These are phyloP conservation scores for Phytophthora chlamydospora DNA, from an alignment of 352 stramenopile species.

Conservation along the genomic window DNA sequence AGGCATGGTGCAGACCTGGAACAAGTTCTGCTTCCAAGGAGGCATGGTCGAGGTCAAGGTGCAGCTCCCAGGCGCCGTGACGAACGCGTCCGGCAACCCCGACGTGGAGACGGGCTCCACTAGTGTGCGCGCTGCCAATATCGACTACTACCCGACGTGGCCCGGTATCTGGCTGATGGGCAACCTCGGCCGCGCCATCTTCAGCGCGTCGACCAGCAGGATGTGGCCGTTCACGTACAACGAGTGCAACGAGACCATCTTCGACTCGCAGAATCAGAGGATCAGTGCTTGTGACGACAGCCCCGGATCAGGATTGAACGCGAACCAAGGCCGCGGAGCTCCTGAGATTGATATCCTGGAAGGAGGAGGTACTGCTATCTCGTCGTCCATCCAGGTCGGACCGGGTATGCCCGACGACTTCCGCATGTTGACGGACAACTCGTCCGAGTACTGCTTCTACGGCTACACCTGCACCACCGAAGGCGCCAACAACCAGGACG, in stretches of 20 bases:
- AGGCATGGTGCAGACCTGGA: constrained; percentile 91
- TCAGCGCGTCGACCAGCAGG: constrained; percentile 54
- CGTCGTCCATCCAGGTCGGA: too few relatives aligned
- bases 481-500: constrained; percentile 46
- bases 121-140: constrained; percentile 11
- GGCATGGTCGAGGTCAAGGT: constrained; percentile 87
- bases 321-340: constrained; percentile 72
- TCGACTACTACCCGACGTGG: constrained; percentile 6
- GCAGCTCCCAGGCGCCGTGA: constrained; percentile 84
- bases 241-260: constrained; percentile 72
- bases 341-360: constrained; percentile 92
- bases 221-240: constrained; percentile 95
- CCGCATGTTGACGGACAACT: constrained; percentile 32
- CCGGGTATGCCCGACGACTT: constrained; percentile 24
- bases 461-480: constrained; percentile 35
- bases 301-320: too few relatives aligned
- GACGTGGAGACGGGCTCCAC: constrained; percentile 46
- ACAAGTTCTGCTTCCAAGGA: constrained; percentile 95
- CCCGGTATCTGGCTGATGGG: too few relatives aligned
- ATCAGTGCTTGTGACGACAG: constrained; percentile 70
- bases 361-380: too few relatives aligned
- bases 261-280: constrained; percentile 1
- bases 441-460: constrained; percentile 44
- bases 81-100: constrained; percentile 43
- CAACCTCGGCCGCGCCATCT: not conserved